Evolutionary conservation across 164 flowering plant genomes (phyloP).

Genomic region (Vitis riparia): DNA sequence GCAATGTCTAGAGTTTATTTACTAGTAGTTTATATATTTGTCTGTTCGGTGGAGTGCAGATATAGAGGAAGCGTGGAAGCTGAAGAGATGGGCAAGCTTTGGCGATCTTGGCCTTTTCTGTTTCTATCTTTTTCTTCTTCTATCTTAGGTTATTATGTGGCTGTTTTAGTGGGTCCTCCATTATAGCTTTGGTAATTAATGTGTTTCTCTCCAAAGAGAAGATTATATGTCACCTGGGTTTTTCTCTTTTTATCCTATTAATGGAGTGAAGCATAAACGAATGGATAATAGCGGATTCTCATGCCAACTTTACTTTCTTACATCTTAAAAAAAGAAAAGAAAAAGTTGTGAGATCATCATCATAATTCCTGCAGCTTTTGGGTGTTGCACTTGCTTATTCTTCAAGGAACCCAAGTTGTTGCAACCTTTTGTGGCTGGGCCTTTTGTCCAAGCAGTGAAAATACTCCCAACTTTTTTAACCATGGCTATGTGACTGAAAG

Average conservation of each 20-base stretch:
- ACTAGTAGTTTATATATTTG: conserved; percentile 4
- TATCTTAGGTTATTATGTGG: not conserved
- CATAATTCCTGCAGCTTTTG: conserved; percentile 18
- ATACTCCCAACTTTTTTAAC: too few species aligned
- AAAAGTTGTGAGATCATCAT: conserved; percentile 12
- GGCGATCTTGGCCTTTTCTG: not conserved
- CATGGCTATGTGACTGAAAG: too few species aligned
- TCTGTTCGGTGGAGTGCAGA: conserved; percentile 13
- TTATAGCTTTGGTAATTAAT: too few species aligned
- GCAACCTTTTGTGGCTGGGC: not conserved
- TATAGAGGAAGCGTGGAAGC: conserved; percentile 12
- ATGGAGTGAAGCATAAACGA: too few species aligned
- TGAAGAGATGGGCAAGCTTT: not conserved
- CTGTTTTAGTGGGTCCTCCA: too few species aligned
- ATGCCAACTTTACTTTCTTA: not conserved
- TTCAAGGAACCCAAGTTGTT: conserved; percentile 1
- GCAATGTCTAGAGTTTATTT: not conserved
- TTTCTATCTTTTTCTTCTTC: not conserved
- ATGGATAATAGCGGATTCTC: too few species aligned
- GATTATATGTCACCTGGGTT: too few species aligned
- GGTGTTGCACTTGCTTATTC: conserved; percentile 5
- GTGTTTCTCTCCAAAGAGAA: too few species aligned
- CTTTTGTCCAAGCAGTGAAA: too few species aligned
- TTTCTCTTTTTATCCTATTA: too few species aligned
- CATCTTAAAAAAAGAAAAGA: not conserved